Evolutionary conservation across 2,329 filamentous ascomycete species (phyloP).

Genomic region (Sporothrix phasma): DNA sequence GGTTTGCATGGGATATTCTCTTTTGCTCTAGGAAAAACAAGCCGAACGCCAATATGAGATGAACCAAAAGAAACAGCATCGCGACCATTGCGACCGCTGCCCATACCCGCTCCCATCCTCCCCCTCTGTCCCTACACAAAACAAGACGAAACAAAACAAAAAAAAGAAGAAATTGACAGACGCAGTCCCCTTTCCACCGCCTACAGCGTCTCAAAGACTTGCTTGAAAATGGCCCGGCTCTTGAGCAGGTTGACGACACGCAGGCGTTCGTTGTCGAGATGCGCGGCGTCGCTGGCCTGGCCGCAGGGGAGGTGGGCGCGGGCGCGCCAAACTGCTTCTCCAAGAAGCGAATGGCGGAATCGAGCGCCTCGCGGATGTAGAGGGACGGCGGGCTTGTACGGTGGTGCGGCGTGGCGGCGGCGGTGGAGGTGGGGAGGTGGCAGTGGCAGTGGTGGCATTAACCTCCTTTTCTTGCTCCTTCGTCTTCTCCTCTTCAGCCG

Average conservation of each 20-base stretch:
- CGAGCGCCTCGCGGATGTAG: constrained; percentile 90
- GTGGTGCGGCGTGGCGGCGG: not conserved
- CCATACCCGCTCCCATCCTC: too few species aligned
- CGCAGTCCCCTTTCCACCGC: too few species aligned
- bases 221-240: constrained; percentile 81
- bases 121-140: not conserved
- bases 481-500: not conserved
- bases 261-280: constrained; percentile 92
- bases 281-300: constrained; percentile 85
- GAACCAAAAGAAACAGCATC: not conserved
- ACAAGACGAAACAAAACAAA: not conserved
- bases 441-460: not conserved
- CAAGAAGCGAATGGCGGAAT: constrained; percentile 86
- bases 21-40: not conserved
- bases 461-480: not conserved
- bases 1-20: not conserved
- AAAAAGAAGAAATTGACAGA: not conserved
- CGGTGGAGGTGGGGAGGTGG: not conserved
- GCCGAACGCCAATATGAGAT: not conserved
- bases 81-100: not conserved
- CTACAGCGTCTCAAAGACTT: constrained; percentile 64
- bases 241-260: constrained; percentile 80
- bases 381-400: constrained; percentile 47
- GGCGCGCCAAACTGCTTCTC: constrained; percentile 90
- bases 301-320: constrained; percentile 86